phyloP scores from a whole-genome alignment of 2,329 filamentous ascomycete genomes.

The Ampelomyces quisqualis region DNA sequence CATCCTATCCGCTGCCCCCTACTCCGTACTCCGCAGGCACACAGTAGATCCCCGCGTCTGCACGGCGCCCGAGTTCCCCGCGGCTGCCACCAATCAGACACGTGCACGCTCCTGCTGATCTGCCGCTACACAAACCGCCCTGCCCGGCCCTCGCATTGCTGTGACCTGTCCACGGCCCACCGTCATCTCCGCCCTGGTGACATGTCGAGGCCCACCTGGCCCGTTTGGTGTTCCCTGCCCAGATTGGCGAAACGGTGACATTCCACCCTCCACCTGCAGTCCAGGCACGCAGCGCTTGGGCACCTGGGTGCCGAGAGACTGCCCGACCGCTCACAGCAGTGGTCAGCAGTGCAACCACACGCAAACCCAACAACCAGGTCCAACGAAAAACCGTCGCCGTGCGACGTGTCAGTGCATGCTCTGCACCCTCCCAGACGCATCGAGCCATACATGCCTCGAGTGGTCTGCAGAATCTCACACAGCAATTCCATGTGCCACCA shows the following conservation, averaged over 20 bases:
- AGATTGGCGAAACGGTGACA: constrained; percentile 15
- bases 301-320: too few relatives aligned
- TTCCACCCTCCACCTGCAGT: constrained; percentile 2
- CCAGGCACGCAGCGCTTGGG: not conserved
- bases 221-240: not conserved
- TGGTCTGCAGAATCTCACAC: constrained; percentile 24
- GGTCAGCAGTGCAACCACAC: constrained; percentile 31
- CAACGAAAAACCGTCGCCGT: constrained; percentile 32
- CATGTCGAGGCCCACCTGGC: not conserved
- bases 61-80: too few relatives aligned
- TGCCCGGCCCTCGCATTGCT: not conserved
- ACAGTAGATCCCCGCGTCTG: too few relatives aligned
- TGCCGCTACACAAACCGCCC: not conserved
- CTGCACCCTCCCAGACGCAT: constrained; percentile 18
- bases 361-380: constrained; percentile 39
- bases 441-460: constrained; percentile 1
- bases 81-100: constrained; percentile 1
- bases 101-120: not conserved
- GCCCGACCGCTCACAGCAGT: not conserved
- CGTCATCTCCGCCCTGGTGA: not conserved
- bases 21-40: not conserved
- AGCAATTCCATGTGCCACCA: constrained; percentile 13
- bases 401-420: constrained; percentile 36
- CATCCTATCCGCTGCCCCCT: not conserved
- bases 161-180: not conserved